Conservation (phyloP, 305 asterid species). For the Plantago coronopus region DNA sequence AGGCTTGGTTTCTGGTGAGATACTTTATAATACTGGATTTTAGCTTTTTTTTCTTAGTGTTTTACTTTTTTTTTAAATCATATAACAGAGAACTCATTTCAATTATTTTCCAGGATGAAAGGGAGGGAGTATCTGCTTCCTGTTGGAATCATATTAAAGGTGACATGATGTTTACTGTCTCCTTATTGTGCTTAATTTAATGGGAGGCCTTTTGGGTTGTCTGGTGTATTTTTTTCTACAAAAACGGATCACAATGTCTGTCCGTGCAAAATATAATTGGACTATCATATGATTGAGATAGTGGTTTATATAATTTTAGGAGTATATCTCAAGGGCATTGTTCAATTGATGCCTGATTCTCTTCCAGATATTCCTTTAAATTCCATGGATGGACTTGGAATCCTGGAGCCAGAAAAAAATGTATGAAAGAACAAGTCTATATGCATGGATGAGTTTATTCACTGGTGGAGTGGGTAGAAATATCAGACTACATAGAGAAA, state of each 20-base stretch:
- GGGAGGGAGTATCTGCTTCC: constrained; percentile 95
- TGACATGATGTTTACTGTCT: constrained; percentile 29
- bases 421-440: constrained; percentile 6
- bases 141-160: constrained; percentile 90
- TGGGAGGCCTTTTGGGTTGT: constrained; percentile 11
- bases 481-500: constrained; percentile 1
- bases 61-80: no score
- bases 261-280: constrained; percentile 10
- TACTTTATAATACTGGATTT: constrained; percentile 10
- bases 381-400: background rate
- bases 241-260: background rate
- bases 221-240: background rate
- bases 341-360: constrained; percentile 14
- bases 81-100: constrained; percentile 22
- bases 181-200: constrained; percentile 15
- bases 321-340: no score
- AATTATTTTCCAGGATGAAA: constrained; percentile 59
- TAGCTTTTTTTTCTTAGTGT: constrained; percentile 3
- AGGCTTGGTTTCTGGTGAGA: constrained; percentile 97
- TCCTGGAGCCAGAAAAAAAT: background rate
- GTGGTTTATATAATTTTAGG: no score
- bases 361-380: constrained; percentile 15
- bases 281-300: constrained; percentile 12
- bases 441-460: no score
- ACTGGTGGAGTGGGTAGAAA: constrained; percentile 2